These are phyloP conservation scores for Backusella westeae DNA, from an alignment of 192 early-diverging fungal genomes.

Conservation along the genomic window DNA sequence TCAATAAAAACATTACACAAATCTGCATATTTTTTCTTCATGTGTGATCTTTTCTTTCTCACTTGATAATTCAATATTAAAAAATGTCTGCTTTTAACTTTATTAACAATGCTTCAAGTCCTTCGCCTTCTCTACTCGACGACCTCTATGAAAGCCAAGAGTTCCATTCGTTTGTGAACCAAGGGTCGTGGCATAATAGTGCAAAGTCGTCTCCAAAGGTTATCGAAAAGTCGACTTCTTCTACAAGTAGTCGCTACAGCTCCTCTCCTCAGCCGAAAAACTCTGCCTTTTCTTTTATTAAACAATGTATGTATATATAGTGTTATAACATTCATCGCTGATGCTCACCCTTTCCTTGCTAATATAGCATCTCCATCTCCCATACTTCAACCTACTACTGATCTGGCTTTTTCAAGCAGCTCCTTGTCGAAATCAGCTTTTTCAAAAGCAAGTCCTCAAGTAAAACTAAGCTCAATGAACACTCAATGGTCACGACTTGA, in stretches of 20 bases:
- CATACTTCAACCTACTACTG: neutral
- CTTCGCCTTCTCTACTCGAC: neutral
- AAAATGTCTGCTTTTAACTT: constrained; percentile 7
- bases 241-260: neutral
- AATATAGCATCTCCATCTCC: neutral
- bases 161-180: constrained; percentile 1
- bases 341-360: neutral
- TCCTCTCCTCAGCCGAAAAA: neutral
- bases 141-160: neutral
- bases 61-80: neutral
- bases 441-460: neutral
- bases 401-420: neutral
- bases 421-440: neutral
- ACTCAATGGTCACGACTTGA: neutral
- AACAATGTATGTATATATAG: neutral
- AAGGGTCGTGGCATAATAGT: neutral
- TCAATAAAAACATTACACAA: too few relatives aligned
- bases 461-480: neutral
- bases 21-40: neutral
- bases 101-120: neutral
- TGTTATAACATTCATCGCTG: neutral
- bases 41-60: neutral
- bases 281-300: neutral
- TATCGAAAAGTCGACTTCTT: neutral
- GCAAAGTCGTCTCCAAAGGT: neutral